These are phyloP conservation scores for Arthroderma sp. DNA, from an alignment of 2,329 filamentous ascomycete genomes.

Conservation along the genomic window DNA sequence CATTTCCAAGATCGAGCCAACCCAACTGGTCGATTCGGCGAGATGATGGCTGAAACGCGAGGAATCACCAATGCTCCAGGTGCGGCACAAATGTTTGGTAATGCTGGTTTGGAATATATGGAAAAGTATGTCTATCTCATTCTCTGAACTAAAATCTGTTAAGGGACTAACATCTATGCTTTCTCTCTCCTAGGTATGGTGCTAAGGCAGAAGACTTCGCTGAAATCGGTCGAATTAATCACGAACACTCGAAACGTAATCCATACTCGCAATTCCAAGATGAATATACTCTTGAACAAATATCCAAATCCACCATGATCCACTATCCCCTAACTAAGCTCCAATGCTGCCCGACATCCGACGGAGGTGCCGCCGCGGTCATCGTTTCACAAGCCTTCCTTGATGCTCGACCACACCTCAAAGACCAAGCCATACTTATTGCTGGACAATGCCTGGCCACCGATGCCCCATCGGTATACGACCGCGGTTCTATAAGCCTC, in stretches of 20 bases:
- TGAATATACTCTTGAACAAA: slow-evolving; percentile 76
- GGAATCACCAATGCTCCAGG: slow-evolving; percentile 71
- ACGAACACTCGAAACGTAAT: slow-evolving; percentile 80
- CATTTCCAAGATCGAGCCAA: slow-evolving; percentile 78
- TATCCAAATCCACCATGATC: slow-evolving; percentile 63
- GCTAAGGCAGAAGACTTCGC: slow-evolving; percentile 78
- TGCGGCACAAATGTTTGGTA: slow-evolving; percentile 89
- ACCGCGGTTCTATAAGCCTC: slow-evolving; percentile 67
- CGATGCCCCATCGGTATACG: slow-evolving; percentile 69
- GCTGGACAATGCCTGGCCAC: slow-evolving; percentile 82
- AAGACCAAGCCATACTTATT: slow-evolving; percentile 70
- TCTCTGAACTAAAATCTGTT: not conserved
- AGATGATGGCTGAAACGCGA: slow-evolving; percentile 73
- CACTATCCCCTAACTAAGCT: slow-evolving; percentile 84
- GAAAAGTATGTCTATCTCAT: slow-evolving; percentile 53
- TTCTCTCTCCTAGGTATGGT: slow-evolving; percentile 48
- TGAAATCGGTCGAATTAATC: slow-evolving; percentile 86
- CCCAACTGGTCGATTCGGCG: slow-evolving; percentile 56
- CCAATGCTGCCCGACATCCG: slow-evolving; percentile 96
- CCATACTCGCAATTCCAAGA: slow-evolving; percentile 97
- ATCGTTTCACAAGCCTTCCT: slow-evolving; percentile 83
- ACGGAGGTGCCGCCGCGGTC: slow-evolving; percentile 78
- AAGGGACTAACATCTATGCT: too few relatives aligned
- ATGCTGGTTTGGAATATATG: slow-evolving; percentile 87
- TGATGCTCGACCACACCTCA: slow-evolving; percentile 68